phyloP scores from a whole-genome alignment of 1,139 yeast species.

The Geotrichum reessii region DNA sequence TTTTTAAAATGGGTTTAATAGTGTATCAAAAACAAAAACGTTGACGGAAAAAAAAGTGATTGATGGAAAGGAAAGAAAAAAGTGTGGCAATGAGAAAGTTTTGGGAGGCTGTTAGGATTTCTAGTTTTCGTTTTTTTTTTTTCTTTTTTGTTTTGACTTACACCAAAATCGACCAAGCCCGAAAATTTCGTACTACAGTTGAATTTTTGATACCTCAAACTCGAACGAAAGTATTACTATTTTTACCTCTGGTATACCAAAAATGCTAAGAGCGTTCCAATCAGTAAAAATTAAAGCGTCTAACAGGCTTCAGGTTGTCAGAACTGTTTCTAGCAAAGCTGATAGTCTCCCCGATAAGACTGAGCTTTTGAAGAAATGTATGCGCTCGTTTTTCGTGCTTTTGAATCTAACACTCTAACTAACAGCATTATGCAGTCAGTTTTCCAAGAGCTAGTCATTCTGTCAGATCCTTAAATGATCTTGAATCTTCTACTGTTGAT shows the following conservation, averaged over 20 bases:
- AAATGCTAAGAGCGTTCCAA: constrained; percentile 5
- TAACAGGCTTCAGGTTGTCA: neutral
- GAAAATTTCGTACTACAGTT: neutral
- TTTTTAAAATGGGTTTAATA: neutral
- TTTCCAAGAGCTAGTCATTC: constrained; percentile 24
- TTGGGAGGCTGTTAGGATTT: neutral
- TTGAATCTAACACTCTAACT: neutral
- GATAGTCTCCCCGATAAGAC: constrained; percentile 14
- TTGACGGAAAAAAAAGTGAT: neutral
- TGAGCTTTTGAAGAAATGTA: constrained; percentile 20
- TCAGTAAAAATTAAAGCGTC: neutral
- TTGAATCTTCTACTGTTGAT: neutral
- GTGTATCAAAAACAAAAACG: neutral
- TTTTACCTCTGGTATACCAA: neutral
- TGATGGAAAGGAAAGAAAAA: neutral
- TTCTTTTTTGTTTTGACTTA: no score
- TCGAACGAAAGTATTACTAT: no score
- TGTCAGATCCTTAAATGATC: constrained; percentile 15
- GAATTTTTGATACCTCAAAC: no score
- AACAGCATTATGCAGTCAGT: constrained; percentile 13
- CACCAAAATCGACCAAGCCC: neutral
- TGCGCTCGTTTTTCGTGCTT: constrained; percentile 1
- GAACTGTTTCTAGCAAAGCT: constrained; percentile 2
- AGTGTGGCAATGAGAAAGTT: constrained; percentile 11
- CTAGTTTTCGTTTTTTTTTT: neutral